Evolutionary conservation across 495 filamentous ascomycete species (phyloP).

Genomic region (Trichodelitschia bisporula): DNA sequence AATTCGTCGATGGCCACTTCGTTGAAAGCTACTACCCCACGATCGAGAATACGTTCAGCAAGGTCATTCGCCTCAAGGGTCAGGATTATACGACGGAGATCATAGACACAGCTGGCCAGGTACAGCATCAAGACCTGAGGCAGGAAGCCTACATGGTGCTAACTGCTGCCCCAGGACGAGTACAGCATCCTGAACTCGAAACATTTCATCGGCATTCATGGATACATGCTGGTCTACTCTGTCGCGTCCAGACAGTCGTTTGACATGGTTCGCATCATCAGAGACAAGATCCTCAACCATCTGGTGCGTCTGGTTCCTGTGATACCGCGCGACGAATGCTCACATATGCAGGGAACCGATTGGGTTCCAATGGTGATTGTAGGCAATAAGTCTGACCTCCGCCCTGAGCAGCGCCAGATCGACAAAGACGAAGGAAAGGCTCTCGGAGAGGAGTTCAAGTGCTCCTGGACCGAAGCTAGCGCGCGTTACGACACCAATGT

Average conservation of each 20-base stretch:
- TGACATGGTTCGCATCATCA: constrained; percentile 84
- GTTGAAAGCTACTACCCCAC: constrained; percentile 98
- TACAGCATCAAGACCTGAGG: constrained; percentile 17
- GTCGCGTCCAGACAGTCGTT: constrained; percentile 82
- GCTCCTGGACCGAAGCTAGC: constrained; percentile 84
- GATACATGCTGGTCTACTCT: constrained; percentile 95
- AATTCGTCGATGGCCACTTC: constrained; percentile 93
- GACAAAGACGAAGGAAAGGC: constrained; percentile 57
- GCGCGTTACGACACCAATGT: constrained; percentile 90
- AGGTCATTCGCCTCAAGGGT: constrained; percentile 70
- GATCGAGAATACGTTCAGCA: constrained; percentile 96
- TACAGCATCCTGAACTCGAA: constrained; percentile 96
- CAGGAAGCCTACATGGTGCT: constrained; percentile 1
- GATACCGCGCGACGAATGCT: neutral
- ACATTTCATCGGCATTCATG: constrained; percentile 98
- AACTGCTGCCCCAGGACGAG: constrained; percentile 68
- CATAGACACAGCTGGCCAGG: constrained; percentile 94
- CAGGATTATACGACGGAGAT: constrained; percentile 95
- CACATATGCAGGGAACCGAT: constrained; percentile 47
- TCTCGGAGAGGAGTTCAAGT: constrained; percentile 64
- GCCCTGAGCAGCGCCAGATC: constrained; percentile 81
- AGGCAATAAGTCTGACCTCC: constrained; percentile 90
- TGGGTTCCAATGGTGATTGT: constrained; percentile 84
- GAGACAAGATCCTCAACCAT: constrained; percentile 94
- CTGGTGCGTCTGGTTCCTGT: too few species aligned